These are phyloP conservation scores for Daldinia sp. DNA, from an alignment of 2,329 filamentous ascomycete species.

Conservation along the genomic window DNA sequence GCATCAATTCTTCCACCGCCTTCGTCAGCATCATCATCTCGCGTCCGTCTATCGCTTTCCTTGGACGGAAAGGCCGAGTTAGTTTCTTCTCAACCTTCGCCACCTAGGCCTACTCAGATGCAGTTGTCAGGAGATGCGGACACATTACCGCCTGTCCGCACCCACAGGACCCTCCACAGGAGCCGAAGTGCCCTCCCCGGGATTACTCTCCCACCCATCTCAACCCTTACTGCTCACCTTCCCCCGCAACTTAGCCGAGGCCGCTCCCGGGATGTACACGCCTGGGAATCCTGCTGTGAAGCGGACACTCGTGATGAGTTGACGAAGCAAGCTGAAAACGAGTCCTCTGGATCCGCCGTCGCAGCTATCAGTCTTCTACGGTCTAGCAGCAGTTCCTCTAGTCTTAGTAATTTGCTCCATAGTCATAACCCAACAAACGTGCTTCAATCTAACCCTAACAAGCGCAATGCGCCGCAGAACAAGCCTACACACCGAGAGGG, in stretches of 20 bases:
- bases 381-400: conserved; percentile 68
- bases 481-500: conserved; percentile 40
- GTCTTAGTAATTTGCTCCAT: conserved; percentile 50
- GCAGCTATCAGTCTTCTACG: conserved; percentile 83
- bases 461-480: conserved; percentile 66
- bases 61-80: conserved; percentile 92
- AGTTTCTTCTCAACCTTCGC: conserved; percentile 73
- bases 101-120: conserved; percentile 68
- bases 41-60: conserved; percentile 81
- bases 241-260: conserved; percentile 69
- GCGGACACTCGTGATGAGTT: conserved; percentile 80
- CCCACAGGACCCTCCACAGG: conserved; percentile 66
- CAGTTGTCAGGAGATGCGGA: conserved; percentile 57
- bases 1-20: conserved; percentile 48
- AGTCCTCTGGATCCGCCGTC: conserved; percentile 79
- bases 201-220: conserved; percentile 65
- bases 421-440: conserved; percentile 43
- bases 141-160: conserved; percentile 57
- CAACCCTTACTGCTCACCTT: conserved; percentile 59
- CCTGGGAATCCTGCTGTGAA: conserved; percentile 92
- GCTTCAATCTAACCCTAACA: conserved; percentile 65
- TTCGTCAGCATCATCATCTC: conserved; percentile 55
- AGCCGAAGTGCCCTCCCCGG: conserved; percentile 74
- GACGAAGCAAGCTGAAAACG: conserved; percentile 81
- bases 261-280: conserved; percentile 84